Evolutionary conservation across 257 asterid genomes (phyloP).

Genomic region (Solanum lycopersicoides): DNA sequence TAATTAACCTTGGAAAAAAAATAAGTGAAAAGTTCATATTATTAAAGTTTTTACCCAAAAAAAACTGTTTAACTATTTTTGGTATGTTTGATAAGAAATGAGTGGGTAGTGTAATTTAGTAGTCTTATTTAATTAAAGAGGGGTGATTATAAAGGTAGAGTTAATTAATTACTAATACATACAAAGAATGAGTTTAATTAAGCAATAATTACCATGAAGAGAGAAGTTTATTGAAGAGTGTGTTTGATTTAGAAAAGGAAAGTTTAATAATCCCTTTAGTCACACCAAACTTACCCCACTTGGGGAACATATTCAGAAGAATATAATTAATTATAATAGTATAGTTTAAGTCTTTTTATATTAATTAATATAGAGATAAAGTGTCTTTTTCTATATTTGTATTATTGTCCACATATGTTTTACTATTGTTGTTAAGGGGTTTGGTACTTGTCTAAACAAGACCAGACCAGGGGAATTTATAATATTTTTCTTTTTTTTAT

Average conservation of each 20-base stretch:
- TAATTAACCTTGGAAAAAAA: background rate
- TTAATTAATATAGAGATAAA: background rate
- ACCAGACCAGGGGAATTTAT: background rate
- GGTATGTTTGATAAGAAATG: background rate
- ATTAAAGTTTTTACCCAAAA: background rate
- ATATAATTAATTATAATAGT: background rate
- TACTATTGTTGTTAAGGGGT: background rate
- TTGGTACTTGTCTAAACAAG: background rate
- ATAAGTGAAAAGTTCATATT: background rate
- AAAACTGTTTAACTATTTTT: background rate
- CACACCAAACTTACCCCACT: background rate
- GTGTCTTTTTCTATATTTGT: background rate
- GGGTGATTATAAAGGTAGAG: background rate
- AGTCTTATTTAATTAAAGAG: background rate
- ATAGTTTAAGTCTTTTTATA: background rate
- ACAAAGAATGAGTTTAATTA: background rate
- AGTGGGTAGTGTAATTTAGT: background rate
- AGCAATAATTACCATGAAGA: background rate
- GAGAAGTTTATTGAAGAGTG: background rate
- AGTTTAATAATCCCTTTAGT: slow-evolving; percentile 1
- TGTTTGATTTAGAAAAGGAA: background rate
- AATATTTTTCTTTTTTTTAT: background rate
- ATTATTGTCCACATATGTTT: background rate
- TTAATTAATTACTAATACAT: background rate
- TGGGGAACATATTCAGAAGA: background rate